phyloP scores from a whole-genome alignment of 169 alveolate genomes.

The Plasmodium yoelii region DNA sequence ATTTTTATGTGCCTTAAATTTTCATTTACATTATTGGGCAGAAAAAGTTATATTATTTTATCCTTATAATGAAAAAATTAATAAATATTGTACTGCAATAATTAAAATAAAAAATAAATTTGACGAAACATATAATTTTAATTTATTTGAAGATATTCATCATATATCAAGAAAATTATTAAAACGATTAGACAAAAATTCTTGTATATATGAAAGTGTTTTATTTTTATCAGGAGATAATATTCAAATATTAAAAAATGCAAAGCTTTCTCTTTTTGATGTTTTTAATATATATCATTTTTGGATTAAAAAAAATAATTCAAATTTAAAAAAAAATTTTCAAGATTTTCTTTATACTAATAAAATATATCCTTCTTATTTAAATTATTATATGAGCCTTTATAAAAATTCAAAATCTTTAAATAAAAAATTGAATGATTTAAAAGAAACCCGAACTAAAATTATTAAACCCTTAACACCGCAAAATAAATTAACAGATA shows the following conservation, averaged over 20 bases:
- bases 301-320: conserved; percentile 68
- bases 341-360: conserved; percentile 57
- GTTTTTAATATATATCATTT: conserved; percentile 62
- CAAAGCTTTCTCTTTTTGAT: conserved; percentile 46
- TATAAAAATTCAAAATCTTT: conserved; percentile 38
- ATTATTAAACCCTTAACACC: neutral
- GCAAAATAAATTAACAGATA: neutral
- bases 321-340: conserved; percentile 35
- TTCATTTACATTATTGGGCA: conserved; percentile 72
- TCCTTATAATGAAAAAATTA: conserved; percentile 70
- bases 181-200: conserved; percentile 47
- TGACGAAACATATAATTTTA: conserved; percentile 70
- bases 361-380: conserved; percentile 62
- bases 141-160: conserved; percentile 52
- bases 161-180: conserved; percentile 34
- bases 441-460: neutral
- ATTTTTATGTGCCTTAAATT: conserved; percentile 71
- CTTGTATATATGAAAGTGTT: conserved; percentile 74
- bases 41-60: conserved; percentile 73
- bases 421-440: conserved; percentile 14
- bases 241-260: conserved; percentile 47
- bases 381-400: conserved; percentile 57
- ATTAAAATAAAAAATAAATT: conserved; percentile 55
- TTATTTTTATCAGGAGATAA: conserved; percentile 61
- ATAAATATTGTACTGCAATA: conserved; percentile 42